A percentile compares a stretch with the other conserved stretches of the same genome.
Conservation (phyloP, 2,329 filamentous ascomycete species). For the Sporothrix phasma region DNA sequence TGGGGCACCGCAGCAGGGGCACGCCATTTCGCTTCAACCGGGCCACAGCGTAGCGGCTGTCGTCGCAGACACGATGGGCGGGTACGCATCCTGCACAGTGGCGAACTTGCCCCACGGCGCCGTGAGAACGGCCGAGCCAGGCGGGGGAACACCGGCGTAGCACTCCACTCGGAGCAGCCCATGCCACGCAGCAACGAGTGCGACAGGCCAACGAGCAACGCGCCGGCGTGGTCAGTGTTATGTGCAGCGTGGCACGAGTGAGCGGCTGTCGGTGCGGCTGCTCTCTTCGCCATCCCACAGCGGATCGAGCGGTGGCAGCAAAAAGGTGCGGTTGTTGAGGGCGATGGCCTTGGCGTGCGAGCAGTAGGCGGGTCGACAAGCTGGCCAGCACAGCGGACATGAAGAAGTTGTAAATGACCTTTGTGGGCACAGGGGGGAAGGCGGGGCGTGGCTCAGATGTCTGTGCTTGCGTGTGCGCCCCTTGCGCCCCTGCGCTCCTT, state of each 20-base stretch:
- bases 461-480: background rate
- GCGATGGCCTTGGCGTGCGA: constrained; percentile 39
- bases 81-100: constrained; percentile 29
- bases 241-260: constrained; percentile 42
- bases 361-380: constrained; percentile 42
- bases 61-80: background rate
- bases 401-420: constrained; percentile 44
- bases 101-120: constrained; percentile 46
- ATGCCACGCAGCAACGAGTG: constrained; percentile 40
- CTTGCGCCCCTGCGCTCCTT: background rate
- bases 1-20: constrained; percentile 11
- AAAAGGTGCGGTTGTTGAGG: constrained; percentile 42
- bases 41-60: background rate
- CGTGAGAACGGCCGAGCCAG: constrained; percentile 39
- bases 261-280: constrained; percentile 16
- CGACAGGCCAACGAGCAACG: constrained; percentile 40
- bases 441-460: constrained; percentile 5
- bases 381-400: constrained; percentile 42
- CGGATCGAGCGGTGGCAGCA: constrained; percentile 32
- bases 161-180: constrained; percentile 36
- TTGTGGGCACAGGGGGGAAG: constrained; percentile 29
- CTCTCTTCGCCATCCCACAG: constrained; percentile 23
- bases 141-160: constrained; percentile 30
- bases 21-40: constrained; percentile 4
- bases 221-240: constrained; percentile 48